These are phyloP conservation scores for Penicillium atrosanguineum DNA, from an alignment of 495 filamentous ascomycete species.

Conservation along the genomic window DNA sequence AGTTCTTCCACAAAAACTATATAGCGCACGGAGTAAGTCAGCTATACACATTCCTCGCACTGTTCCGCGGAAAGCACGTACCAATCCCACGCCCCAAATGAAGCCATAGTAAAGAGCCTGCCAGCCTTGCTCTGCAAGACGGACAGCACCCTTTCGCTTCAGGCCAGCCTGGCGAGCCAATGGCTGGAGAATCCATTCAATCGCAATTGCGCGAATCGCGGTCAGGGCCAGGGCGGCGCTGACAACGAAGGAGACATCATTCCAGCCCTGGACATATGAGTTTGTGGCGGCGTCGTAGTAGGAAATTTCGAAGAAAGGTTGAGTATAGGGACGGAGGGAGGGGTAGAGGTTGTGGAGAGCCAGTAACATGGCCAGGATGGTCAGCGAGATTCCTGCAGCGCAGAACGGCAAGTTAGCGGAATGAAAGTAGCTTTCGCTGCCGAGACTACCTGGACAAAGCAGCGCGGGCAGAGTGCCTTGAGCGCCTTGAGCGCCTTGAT, in stretches of 20 bases:
- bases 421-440: slow-evolving; percentile 3
- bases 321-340: slow-evolving; percentile 69
- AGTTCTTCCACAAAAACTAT: slow-evolving; percentile 78
- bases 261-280: slow-evolving; percentile 69
- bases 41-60: not conserved
- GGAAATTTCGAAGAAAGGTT: slow-evolving; percentile 81
- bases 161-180: slow-evolving; percentile 68
- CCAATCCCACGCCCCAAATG: slow-evolving; percentile 82
- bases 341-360: slow-evolving; percentile 79
- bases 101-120: slow-evolving; percentile 72
- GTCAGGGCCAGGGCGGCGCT: slow-evolving; percentile 84
- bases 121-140: slow-evolving; percentile 95
- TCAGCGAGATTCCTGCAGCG: slow-evolving; percentile 67
- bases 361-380: slow-evolving; percentile 71
- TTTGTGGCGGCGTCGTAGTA: slow-evolving; percentile 69
- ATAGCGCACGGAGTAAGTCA: not conserved
- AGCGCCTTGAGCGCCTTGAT: not conserved
- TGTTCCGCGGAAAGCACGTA: slow-evolving; percentile 46
- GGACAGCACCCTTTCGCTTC: slow-evolving; percentile 65
- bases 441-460: not conserved
- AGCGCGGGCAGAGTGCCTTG: not conserved
- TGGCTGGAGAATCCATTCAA: slow-evolving; percentile 83
- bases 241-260: slow-evolving; percentile 75
- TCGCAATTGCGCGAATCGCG: slow-evolving; percentile 74
- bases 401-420: slow-evolving; percentile 20